Conservation (phyloP, 257 asterid genomes). For the Striga asiatica region DNA sequence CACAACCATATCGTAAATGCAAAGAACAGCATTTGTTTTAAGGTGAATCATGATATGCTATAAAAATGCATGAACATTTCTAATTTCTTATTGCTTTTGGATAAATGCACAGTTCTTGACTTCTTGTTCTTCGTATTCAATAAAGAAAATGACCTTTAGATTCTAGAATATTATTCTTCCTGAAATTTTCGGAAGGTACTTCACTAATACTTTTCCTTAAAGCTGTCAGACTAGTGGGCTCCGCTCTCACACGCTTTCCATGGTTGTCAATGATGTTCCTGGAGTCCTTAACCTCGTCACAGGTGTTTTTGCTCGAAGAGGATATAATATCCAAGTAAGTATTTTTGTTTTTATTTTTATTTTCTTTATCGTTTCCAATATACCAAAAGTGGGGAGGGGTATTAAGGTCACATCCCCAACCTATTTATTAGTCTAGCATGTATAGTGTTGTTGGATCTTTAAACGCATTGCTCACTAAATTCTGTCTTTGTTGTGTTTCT, state of each 20-base stretch:
- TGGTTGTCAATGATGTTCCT: slow-evolving; percentile 89
- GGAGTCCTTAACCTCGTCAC: slow-evolving; percentile 94
- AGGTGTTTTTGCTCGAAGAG: slow-evolving; percentile 93
- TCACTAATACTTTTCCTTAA: slow-evolving; percentile 16
- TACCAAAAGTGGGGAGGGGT: too few relatives aligned
- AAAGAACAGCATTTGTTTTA: neutral
- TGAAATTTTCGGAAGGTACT: neutral
- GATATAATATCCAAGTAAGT: slow-evolving; percentile 87
- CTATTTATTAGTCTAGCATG: too few relatives aligned
- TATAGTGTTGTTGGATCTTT: too few relatives aligned
- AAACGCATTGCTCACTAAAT: neutral
- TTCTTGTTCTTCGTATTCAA: neutral
- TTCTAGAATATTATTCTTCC: slow-evolving; percentile 2
- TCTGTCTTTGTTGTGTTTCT: neutral
- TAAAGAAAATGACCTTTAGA: neutral
- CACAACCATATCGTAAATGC: neutral
- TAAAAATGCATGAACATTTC: slow-evolving; percentile 3
- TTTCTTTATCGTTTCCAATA: too few relatives aligned
- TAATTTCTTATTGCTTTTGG: slow-evolving; percentile 3
- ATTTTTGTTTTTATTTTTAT: neutral
- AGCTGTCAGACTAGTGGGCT: slow-evolving; percentile 75
- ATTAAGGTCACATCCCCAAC: too few relatives aligned
- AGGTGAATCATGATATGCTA: neutral
- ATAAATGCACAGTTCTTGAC: neutral
- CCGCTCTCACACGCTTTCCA: slow-evolving; percentile 87